Percentiles rank a stretch among this genome's conserved stretches.
These are phyloP conservation scores for Fusarium sp. DNA, from an alignment of 2,329 filamentous ascomycete genomes.

Conservation along the genomic window DNA sequence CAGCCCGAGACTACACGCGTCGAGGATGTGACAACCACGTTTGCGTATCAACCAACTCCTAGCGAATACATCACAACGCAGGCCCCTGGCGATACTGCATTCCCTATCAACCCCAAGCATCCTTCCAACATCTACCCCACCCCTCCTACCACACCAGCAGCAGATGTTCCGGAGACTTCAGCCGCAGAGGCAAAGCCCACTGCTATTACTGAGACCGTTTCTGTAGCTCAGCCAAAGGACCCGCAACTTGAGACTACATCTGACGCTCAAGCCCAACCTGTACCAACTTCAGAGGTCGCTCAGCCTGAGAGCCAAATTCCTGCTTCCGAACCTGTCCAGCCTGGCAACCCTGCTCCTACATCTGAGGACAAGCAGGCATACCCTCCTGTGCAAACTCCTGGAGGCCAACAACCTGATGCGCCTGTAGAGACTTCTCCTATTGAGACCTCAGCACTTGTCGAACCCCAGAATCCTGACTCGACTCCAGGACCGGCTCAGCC, in stretches of 20 bases:
- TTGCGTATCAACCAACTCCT: conserved; percentile 16
- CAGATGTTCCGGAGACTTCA: conserved; percentile 8
- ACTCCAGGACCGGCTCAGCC: conserved; percentile 20
- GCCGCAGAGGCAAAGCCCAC: conserved; percentile 8
- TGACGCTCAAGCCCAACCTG: conserved; percentile 16
- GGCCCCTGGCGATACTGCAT: conserved; percentile 13
- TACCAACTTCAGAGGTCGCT: conserved; percentile 23
- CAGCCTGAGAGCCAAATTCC: conserved; percentile 14
- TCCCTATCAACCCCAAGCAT: conserved; percentile 18
- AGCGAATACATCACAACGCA: conserved; percentile 20
- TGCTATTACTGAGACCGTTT: conserved; percentile 32
- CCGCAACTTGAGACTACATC: conserved; percentile 20
- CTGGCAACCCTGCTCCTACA: conserved; percentile 10
- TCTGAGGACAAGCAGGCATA: conserved; percentile 22
- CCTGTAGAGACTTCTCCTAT: conserved; percentile 9
- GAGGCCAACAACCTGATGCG: conserved; percentile 12
- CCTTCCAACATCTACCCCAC: conserved; percentile 13
- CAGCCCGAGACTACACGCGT: conserved; percentile 3
- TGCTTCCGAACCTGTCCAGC: conserved; percentile 26
- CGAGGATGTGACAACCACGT: conserved; percentile 11
- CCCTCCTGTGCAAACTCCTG: conserved; percentile 18
- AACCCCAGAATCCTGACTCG: conserved; percentile 6
- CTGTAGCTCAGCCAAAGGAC: conserved; percentile 32
- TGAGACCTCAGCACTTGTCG: conserved; percentile 4
- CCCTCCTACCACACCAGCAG: conserved; percentile 1